Conservation (phyloP, 192 early-diverging fungal genomes). For the Linnemannia zychae region DNA sequence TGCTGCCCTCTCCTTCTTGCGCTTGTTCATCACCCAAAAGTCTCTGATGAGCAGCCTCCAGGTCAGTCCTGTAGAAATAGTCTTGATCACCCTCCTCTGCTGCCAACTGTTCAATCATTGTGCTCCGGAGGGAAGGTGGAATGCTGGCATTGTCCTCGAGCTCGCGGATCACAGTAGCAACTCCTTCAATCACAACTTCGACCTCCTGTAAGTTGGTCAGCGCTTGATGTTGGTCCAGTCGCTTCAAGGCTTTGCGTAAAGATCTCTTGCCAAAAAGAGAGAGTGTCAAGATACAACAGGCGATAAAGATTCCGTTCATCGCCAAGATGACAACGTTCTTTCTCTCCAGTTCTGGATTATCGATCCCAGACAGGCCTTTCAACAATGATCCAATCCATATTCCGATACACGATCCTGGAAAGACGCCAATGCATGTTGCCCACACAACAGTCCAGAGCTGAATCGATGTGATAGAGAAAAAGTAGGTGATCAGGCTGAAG, state of each 20-base stretch:
- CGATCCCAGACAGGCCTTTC: conserved; percentile 58
- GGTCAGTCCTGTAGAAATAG: conserved; percentile 14
- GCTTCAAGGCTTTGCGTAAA: conserved; percentile 55
- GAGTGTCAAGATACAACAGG: conserved; percentile 52
- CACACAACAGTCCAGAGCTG: conserved; percentile 54
- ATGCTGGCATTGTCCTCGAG: conserved; percentile 38
- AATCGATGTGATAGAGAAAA: conserved; percentile 62
- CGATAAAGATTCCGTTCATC: conserved; percentile 60
- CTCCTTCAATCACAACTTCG: conserved; percentile 37
- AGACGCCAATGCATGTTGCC: conserved; percentile 59
- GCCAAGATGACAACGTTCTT: conserved; percentile 57
- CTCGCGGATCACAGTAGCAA: conserved; percentile 32
- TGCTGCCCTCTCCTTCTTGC: conserved; percentile 1
- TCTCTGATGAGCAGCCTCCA: conserved; percentile 25
- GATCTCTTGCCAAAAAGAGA: conserved; percentile 62
- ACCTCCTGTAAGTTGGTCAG: conserved; percentile 26
- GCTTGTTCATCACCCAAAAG: not conserved
- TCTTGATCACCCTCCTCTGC: conserved; percentile 22
- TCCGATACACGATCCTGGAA: conserved; percentile 60
- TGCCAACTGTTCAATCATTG: conserved; percentile 31
- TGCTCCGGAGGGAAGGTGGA: conserved; percentile 21
- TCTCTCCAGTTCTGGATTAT: conserved; percentile 55
- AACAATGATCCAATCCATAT: conserved; percentile 62
- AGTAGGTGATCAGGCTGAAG: conserved; percentile 61
- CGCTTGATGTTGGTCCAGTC: conserved; percentile 45